Percentiles rank a stretch among this genome's conserved stretches.
Conservation (phyloP, 1,284 basidiomycete genomes). For the Trametes hirsuta region DNA sequence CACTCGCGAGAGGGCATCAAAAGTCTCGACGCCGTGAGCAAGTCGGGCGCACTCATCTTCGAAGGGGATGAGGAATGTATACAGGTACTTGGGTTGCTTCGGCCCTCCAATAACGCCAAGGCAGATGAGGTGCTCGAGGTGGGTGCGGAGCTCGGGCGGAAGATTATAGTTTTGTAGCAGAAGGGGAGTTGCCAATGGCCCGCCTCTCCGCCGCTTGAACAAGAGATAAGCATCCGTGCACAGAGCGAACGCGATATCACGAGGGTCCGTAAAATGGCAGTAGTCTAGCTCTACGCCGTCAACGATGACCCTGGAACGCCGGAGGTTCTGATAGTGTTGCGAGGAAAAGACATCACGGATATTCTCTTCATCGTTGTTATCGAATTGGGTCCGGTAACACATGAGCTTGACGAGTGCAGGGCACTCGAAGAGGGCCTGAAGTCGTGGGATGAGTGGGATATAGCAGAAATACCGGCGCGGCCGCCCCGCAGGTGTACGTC, state of each 20-base stretch:
- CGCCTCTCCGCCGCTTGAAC: slow-evolving; percentile 36
- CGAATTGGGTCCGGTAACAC: slow-evolving; percentile 22
- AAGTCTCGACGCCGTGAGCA: slow-evolving; percentile 38
- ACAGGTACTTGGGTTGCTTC: slow-evolving; percentile 41
- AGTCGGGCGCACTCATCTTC: slow-evolving; percentile 42
- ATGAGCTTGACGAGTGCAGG: slow-evolving; percentile 16
- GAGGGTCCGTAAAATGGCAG: slow-evolving; percentile 28
- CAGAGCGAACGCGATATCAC: slow-evolving; percentile 36
- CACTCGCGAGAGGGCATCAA: slow-evolving; percentile 32
- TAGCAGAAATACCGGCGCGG: slow-evolving; percentile 20
- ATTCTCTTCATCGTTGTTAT: slow-evolving; percentile 3
- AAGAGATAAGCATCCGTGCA: slow-evolving; percentile 41
- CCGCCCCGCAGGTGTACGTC: slow-evolving; percentile 22
- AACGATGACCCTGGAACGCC: slow-evolving; percentile 11
- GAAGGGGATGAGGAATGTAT: slow-evolving; percentile 45
- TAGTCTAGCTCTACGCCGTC: slow-evolving; percentile 13
- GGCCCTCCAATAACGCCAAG: slow-evolving; percentile 47
- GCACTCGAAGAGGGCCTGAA: slow-evolving; percentile 5
- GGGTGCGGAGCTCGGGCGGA: slow-evolving; percentile 37
- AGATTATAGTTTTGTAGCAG: slow-evolving; percentile 45
- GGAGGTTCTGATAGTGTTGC: slow-evolving; percentile 12
- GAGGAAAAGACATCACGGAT: slow-evolving; percentile 29
- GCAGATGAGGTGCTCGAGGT: slow-evolving; percentile 35
- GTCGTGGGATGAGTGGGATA: slow-evolving; percentile 20
- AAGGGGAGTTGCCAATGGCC: slow-evolving; percentile 44